Evolutionary conservation across 73 alveolate genomes (phyloP), one percentile per base, ranked within the genome.

Genomic region (Paramecium caudatum): DNA sequence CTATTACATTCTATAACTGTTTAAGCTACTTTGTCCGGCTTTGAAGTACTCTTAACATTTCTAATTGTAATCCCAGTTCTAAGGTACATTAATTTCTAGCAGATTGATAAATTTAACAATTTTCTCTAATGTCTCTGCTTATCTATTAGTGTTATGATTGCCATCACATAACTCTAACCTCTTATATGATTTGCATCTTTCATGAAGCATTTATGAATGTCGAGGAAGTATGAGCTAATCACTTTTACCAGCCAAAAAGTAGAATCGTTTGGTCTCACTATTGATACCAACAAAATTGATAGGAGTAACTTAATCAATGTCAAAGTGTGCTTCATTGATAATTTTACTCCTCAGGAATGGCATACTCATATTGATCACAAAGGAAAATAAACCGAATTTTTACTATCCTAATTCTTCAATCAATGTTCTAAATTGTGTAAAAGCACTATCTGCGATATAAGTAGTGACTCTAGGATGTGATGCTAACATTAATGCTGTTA

Each of bases 371-470:
- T 90, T 91, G 10, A 93, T 82, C 9, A 95, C 23, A 70, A 95
- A 86, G 50, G 90, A 82, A 27, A 97, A 97, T 46, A 93, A 82
- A n/a, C 94, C 94, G 46, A 93, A 87, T 30, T 94, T 84, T 63
- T 94, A 92, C 9, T 41, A 62, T 13, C 92, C 98, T 86, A 96
- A 83, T 61, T 96, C 99, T 63, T 94, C 94, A 0, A 96, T 96
- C n/a, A 95, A 86, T 47, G 69, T 82, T 82, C 93, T 83, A 45
- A 96, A 93, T 5, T 81, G 9, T 10, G 95, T 93, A 90, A 96
- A 96, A 88, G 98, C 98, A 16, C 96, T 91, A 91, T 96, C 99
- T 36, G 95, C 95, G 34, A 96, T 96, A 88, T 95, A 94, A 7
- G 96, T 97, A 61, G 94, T 84, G 1, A 96, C 91, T n/a, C 93